Evolutionary conservation across 305 asterid genomes (phyloP), one percentile per base, ranked within the genome.

Genomic region (Solanum aculeatissimum): DNA sequence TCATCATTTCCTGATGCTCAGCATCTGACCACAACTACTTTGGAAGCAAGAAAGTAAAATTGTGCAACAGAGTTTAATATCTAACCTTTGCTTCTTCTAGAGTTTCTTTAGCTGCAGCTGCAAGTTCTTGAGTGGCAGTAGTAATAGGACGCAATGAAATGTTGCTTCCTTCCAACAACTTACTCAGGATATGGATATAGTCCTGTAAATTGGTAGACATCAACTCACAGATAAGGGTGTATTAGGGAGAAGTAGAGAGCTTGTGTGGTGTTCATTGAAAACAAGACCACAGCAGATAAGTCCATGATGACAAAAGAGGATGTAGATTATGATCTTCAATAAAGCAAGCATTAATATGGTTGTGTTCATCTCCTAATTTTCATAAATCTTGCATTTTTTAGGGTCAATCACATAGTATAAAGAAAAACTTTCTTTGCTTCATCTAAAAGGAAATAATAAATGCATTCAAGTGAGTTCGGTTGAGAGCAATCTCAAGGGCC

Each of bases 101-200:
- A 4, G 85, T 82, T 83, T 90, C 89, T 15, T 87, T 85, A 25
- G 97, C 98, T 82, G 98, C 94, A 27, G 83, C 77, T 9, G 42
- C 85, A 86, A 96, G 89, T 82, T 95, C 98, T 87, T 91, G 87
- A 83, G 91, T 90, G 75, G 98, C 98, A 81, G 90, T 85, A 79
- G 90, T 83, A 71, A 95, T 89, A 63, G 97, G 93, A 49, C 81
- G 87, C 90, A 92, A 86, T 1, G 95, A 94, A 85, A 93, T 83
- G 62, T 80, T 69, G 55, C 82, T 69, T 85, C 89, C 94, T 79
- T 87, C 93, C 88, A 93, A 83, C 87, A 90, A 62, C 51, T 90
- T 83, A 78, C 53, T 88, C 82, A 96, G 86, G 19, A 86, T 85
- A 85, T 83, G 88, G 45, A 84, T 86, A 79, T 95, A 95, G 78